These are phyloP conservation scores for Uronychia setigera DNA, from an alignment of 73 alveolate genomes.

Conservation along the genomic window DNA sequence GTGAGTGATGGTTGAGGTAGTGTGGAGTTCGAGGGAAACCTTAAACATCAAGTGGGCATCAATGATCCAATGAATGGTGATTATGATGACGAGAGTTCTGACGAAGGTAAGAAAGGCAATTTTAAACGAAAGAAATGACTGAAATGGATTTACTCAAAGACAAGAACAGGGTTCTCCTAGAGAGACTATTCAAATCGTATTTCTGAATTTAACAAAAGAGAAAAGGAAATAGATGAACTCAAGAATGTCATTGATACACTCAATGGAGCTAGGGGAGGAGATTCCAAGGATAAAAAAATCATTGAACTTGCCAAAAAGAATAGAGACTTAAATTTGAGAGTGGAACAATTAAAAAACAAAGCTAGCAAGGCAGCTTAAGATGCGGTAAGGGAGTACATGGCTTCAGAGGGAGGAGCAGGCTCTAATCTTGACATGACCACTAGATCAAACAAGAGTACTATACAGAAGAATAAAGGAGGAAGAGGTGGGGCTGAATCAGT, in stretches of 20 bases:
- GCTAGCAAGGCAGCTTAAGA: constrained; percentile 69
- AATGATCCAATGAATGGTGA: neutral
- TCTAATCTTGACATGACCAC: neutral
- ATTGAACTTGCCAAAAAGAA: constrained; percentile 64
- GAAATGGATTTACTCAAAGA: constrained; percentile 23
- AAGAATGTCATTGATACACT: neutral
- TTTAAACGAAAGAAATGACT: constrained; percentile 7
- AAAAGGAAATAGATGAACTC: neutral
- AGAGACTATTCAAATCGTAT: constrained; percentile 38
- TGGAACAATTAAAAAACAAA: constrained; percentile 52
- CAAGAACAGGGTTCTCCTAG: constrained; percentile 45
- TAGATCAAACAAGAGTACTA: neutral
- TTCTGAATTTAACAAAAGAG: too few relatives aligned
- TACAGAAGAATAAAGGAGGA: too few relatives aligned
- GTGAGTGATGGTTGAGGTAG: too few relatives aligned
- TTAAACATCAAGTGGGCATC: too few relatives aligned
- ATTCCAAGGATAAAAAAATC: constrained; percentile 59
- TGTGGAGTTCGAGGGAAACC: too few relatives aligned
- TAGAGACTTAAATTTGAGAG: constrained; percentile 35
- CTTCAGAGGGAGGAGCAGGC: constrained; percentile 3
- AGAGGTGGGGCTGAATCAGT: neutral
- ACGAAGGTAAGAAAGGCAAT: too few relatives aligned
- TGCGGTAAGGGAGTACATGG: constrained; percentile 18
- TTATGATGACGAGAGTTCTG: neutral
- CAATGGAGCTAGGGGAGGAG: constrained; percentile 7